Evolutionary conservation across 202 grass and related monocot species (phyloP), one percentile per base, ranked within the genome.

Genomic region (Saccharum hybrid): DNA sequence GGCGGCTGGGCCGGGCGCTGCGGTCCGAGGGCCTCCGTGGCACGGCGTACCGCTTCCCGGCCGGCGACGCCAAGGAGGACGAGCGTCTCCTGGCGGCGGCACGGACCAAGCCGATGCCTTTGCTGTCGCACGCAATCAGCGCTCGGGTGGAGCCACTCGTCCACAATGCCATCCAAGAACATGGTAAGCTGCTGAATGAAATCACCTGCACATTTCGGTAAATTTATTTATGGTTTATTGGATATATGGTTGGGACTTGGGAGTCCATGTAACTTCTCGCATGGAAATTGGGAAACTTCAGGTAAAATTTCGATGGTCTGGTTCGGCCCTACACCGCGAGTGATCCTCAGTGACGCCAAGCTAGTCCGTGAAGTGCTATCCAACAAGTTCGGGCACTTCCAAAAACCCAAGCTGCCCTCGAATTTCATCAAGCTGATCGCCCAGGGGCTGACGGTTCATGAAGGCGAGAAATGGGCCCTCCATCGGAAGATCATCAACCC

Each of bases 401-500:
- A 1, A 59, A 92, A 78, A 8, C 4, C 8, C 1, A 16, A 42
- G 21, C 2, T 81, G 4, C 66, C 78, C 36, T 39, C 34, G 13
- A 8, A 28, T 18, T 60, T 81, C 1, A 30, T 60, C 3, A 81
- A 81, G 78, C 22, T 81, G n/a, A 31, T 81, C 49, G 78, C 13
- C 8, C 1, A 42, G 8, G 84, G 90, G 13, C 59, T 90, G 26
- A 0, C 48, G 4, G 31, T 0, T 54, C 66, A 88, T n/a, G 65
- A 87, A 2, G 90, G 84, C 18, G 77, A 90, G 26, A 90, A 93
- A 70, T 93, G 90, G 90, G 81, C 4, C 3, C 56, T 81, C n/a
- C 90, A 93, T 43, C 48, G 84, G 33, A 93, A 71, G 77, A 88
- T 93, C 42, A 65, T 93, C 41, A 93, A 76, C 16, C 77, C 71